A percentile compares a stretch with the other conserved stretches of the same genome.
phyloP scores from a whole-genome alignment of 1,139 yeast species.

The Chernovozyma sophiae-reginae region DNA sequence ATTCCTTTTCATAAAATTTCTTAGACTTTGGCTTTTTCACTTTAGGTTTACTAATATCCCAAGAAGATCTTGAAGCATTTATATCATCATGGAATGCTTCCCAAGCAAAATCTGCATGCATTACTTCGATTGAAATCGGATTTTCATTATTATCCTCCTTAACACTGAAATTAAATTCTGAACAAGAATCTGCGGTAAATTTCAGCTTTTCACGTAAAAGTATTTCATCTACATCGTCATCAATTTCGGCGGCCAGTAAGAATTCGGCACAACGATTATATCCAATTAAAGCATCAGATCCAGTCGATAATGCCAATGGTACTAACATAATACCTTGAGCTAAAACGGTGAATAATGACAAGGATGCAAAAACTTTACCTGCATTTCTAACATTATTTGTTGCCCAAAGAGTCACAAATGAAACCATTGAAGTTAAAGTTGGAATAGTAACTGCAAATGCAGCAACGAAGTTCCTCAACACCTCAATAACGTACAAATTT shows the following conservation, averaged over 20 bases:
- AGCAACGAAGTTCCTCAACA: constrained; percentile 41
- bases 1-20: constrained; percentile 10
- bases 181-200: constrained; percentile 16
- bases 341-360: constrained; percentile 48
- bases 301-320: constrained; percentile 52
- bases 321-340: constrained; percentile 50
- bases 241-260: constrained; percentile 34
- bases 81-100: constrained; percentile 29
- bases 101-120: constrained; percentile 34
- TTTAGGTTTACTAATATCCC: constrained; percentile 22
- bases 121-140: constrained; percentile 21
- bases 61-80: constrained; percentile 17
- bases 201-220: constrained; percentile 11
- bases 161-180: constrained; percentile 14
- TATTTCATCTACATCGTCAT: constrained; percentile 9
- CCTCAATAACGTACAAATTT: constrained; percentile 39
- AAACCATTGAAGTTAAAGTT: constrained; percentile 36
- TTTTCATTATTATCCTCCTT: constrained; percentile 7
- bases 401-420: constrained; percentile 45
- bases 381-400: constrained; percentile 31
- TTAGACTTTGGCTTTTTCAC: constrained; percentile 12
- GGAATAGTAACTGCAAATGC: constrained; percentile 46
- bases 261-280: constrained; percentile 43
- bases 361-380: constrained; percentile 47
- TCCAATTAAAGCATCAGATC: constrained; percentile 53